These are phyloP conservation scores for Solanum lycopersicoides DNA, from an alignment of 257 asterid species.

Conservation along the genomic window DNA sequence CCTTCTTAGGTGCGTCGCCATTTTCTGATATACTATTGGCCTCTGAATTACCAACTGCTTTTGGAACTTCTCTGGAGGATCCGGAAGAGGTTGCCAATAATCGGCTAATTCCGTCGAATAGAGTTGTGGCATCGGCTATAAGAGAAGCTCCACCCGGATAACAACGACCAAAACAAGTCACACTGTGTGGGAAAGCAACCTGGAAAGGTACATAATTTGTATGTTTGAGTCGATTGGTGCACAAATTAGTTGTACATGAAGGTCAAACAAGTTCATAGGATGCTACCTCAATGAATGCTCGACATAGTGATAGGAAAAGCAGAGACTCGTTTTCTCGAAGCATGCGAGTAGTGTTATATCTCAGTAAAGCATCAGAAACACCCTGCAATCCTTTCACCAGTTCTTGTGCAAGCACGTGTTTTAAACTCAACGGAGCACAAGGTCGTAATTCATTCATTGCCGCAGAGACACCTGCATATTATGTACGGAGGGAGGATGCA, in stretches of 20 bases:
- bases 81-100: conserved; percentile 42
- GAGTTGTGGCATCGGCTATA: conserved; percentile 58
- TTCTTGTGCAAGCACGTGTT: conserved; percentile 46
- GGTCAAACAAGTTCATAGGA: not conserved
- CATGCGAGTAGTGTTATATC: conserved; percentile 87
- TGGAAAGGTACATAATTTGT: conserved; percentile 8
- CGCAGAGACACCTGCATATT: conserved; percentile 73
- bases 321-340: conserved; percentile 67
- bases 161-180: conserved; percentile 79
- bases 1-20: conserved; percentile 40
- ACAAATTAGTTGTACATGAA: not conserved
- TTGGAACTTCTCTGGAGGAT: conserved; percentile 47
- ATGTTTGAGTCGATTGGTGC: not conserved
- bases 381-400: conserved; percentile 46
- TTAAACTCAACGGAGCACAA: conserved; percentile 83
- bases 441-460: conserved; percentile 97
- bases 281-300: conserved; percentile 73
- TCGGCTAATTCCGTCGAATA: conserved; percentile 57
- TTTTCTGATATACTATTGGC: conserved; percentile 39
- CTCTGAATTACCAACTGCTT: conserved; percentile 33
- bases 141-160: conserved; percentile 75
- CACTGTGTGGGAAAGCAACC: conserved; percentile 84
- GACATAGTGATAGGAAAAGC: conserved; percentile 84
- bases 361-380: conserved; percentile 73
- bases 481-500: not conserved